A percentile compares a stretch with the other conserved stretches of the same genome.
These are phyloP conservation scores for Centaurea solstitialis DNA, from an alignment of 129 eudicot species.

Conservation along the genomic window DNA sequence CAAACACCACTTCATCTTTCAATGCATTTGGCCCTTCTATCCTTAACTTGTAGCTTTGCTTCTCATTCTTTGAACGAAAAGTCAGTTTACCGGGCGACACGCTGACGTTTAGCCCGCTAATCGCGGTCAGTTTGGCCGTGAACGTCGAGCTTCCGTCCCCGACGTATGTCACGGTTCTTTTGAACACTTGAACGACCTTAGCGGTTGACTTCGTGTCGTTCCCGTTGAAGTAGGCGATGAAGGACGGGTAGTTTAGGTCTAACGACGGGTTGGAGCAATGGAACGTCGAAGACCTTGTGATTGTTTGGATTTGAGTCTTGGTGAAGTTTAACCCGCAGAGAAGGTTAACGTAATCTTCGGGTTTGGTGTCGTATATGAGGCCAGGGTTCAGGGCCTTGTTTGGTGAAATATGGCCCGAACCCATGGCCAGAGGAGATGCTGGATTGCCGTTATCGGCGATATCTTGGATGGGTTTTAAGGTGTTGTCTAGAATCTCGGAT, in stretches of 20 bases:
- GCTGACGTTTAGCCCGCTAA: conserved; percentile 44
- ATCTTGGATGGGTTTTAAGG: conserved; percentile 51
- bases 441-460: conserved; percentile 33
- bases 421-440: conserved; percentile 68
- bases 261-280: conserved; percentile 56
- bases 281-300: conserved; percentile 39
- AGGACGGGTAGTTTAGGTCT: conserved; percentile 84
- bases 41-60: conserved; percentile 57
- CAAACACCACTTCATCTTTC: conserved; percentile 36
- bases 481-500: conserved; percentile 52
- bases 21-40: conserved; percentile 43
- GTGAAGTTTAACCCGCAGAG: conserved; percentile 65
- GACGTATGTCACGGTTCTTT: conserved; percentile 60
- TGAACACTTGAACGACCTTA: conserved; percentile 33
- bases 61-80: conserved; percentile 56
- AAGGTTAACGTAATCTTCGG: conserved; percentile 55
- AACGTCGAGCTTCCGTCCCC: conserved; percentile 48
- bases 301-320: conserved; percentile 50
- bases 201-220: conserved; percentile 6
- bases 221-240: conserved; percentile 54
- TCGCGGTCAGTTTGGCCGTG: conserved; percentile 33
- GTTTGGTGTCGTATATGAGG: conserved; percentile 49
- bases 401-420: conserved; percentile 71
- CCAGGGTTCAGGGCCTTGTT: conserved; percentile 88
- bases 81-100: conserved; percentile 51